phyloP scores from a whole-genome alignment of 495 filamentous ascomycete genomes.

The Penicillium verhagenii region DNA sequence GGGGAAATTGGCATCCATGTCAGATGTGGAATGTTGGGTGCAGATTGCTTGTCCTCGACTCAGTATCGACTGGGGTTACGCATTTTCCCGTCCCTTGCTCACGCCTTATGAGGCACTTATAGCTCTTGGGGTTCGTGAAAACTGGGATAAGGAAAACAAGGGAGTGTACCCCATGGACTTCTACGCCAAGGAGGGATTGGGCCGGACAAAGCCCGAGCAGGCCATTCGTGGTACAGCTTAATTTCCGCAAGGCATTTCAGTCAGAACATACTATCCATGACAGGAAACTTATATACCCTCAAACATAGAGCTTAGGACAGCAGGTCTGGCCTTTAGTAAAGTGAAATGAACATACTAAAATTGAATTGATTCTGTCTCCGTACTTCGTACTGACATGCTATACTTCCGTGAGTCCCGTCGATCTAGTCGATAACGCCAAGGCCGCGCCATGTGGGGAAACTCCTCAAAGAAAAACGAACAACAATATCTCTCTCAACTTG shows the following conservation, averaged over 20 bases:
- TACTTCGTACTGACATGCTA: background rate
- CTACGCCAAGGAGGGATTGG: slow-evolving; percentile 88
- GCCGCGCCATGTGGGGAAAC: background rate
- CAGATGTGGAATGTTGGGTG: slow-evolving; percentile 93
- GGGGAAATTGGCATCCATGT: slow-evolving; percentile 87
- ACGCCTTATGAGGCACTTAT: slow-evolving; percentile 95
- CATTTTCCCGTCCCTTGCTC: slow-evolving; percentile 81
- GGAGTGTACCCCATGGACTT: slow-evolving; percentile 98
- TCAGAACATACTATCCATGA: background rate
- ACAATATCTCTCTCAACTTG: slow-evolving; percentile 1
- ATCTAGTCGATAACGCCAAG: background rate
- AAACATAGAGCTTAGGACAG: slow-evolving; percentile 14
- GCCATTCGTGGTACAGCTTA: slow-evolving; percentile 19
- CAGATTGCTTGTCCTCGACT: slow-evolving; percentile 93
- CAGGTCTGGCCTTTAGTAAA: slow-evolving; percentile 16
- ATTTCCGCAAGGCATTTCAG: background rate
- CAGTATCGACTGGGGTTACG: slow-evolving; percentile 99
- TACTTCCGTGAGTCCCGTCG: too few relatives aligned
- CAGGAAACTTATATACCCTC: slow-evolving; percentile 18
- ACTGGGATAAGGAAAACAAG: slow-evolving; percentile 65
- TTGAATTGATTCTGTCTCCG: background rate
- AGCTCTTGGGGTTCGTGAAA: slow-evolving; percentile 71
- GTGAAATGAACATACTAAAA: background rate
- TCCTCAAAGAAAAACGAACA: background rate
- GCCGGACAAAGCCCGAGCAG: slow-evolving; percentile 64